A percentile compares a stretch with the other conserved stretches of the same genome.
Conservation (phyloP, 2,329 filamentous ascomycete species). For the Stachybotrys chlorohalonatus region DNA sequence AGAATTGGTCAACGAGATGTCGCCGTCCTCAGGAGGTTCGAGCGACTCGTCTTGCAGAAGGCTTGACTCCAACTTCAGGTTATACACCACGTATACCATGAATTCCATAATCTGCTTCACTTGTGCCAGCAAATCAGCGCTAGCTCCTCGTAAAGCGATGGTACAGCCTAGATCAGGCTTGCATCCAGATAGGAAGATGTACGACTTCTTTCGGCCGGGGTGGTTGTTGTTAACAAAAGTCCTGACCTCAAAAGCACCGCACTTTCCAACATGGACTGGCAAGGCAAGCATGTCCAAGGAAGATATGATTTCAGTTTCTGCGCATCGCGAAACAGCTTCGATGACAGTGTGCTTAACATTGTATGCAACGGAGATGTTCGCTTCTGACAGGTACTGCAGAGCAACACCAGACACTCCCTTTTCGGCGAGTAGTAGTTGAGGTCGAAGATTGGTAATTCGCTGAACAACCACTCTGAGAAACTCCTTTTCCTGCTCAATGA, state of each 20-base stretch:
- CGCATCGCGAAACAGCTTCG: constrained; percentile 86
- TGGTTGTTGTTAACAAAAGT: constrained; percentile 79
- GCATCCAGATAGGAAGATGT: constrained; percentile 89
- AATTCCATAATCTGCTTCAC: constrained; percentile 95
- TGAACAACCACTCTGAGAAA: constrained; percentile 87
- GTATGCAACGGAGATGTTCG: constrained; percentile 86
- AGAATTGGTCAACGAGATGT: constrained; percentile 30
- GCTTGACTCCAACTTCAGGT: constrained; percentile 89
- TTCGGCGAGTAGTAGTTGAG: constrained; percentile 82
- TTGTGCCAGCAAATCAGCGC: constrained; percentile 59
- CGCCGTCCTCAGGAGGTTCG: constrained; percentile 59
- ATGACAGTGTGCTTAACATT: constrained; percentile 96
- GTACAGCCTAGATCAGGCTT: constrained; percentile 87
- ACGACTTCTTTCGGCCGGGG: constrained; percentile 76
- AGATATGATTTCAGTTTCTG: constrained; percentile 85
- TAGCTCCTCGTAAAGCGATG: constrained; percentile 79
- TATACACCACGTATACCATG: constrained; percentile 98
- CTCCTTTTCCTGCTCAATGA: constrained; percentile 93
- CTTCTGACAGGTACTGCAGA: constrained; percentile 76
- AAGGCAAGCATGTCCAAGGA: constrained; percentile 87
- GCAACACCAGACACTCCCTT: constrained; percentile 89
- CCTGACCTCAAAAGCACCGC: constrained; percentile 86
- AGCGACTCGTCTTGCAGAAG: constrained; percentile 90
- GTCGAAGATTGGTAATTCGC: constrained; percentile 76
- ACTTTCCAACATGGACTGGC: constrained; percentile 64